Base-by-base conservation (phyloP, 129 eudicot genomes). In the Flaveria linearis region DNA sequence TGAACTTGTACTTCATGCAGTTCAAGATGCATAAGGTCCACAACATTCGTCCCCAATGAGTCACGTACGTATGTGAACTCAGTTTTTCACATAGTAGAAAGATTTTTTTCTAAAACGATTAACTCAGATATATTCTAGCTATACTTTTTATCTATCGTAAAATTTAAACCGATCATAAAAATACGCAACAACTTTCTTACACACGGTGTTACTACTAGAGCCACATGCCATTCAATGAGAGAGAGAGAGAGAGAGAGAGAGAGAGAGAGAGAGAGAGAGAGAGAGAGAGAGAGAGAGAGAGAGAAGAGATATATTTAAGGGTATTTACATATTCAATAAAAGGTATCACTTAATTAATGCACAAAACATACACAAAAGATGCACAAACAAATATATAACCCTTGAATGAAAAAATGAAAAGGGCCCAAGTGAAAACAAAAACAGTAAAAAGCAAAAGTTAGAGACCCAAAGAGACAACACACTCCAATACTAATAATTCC, bases 261-360 rank as follows among this genome's bases (percentile, higher is more conserved):
- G n/a, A 15, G 30, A 28, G 30, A 2, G 67, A 20, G 51, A 65
- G 1, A 20, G 30, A 65, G 0, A 5, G 16, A 28, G n/a, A n/a
- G 39, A 33, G 39, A 5, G 3, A 28, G 17, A 5, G 9, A 46
- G 18, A 55, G 67, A 20, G 51, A 65, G 1, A 20, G 30, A 65
- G 0, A 5, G 16, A 28, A 15, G 30, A 28, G 30, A 2, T 3
- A 26, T 7, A 55, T 39, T 76, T 30, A 43, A 20, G 55, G 23
- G 43, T 76, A 67, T 67, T 66, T 76, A 76, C 74, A 76, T 67
- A 76, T 66, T 9, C 20, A 26, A 49, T 13, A 75, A 66, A 76
- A 76, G 80, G n/a, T 23, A 22, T 47, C 56, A 16, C 53, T 52
- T 26, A 36, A 55, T 52, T 26, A 36, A 55, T 76, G 67, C 67